Evolutionary conservation across 306 rosid species (phyloP).

Genomic region (Pyrus bretschneideri): DNA sequence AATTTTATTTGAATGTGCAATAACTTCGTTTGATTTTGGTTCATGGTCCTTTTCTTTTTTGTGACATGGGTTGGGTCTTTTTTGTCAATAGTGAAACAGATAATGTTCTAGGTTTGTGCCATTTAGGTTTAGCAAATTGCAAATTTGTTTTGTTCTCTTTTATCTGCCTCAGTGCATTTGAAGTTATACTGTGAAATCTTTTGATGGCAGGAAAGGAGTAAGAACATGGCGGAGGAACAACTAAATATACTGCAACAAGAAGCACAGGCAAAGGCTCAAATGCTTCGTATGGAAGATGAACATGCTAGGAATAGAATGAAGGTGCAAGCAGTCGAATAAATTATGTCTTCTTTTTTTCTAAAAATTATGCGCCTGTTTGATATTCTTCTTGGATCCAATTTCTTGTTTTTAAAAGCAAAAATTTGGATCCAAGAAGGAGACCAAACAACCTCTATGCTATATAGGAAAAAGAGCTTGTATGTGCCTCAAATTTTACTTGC

Average conservation of each 20-base stretch:
- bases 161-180: constrained; percentile 6
- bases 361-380: neutral
- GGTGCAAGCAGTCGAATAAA: constrained; percentile 39
- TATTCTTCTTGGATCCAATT: neutral
- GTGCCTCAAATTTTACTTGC: neutral
- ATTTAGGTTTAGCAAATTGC: neutral
- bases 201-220: constrained; percentile 62
- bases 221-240: constrained; percentile 79
- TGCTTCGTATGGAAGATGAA: constrained; percentile 75
- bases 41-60: neutral
- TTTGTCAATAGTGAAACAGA: neutral
- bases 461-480: constrained; percentile 8
- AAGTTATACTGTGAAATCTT: neutral
- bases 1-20: neutral
- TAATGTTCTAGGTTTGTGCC: neutral
- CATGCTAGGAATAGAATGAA: constrained; percentile 82
- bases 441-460: neutral
- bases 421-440: neutral
- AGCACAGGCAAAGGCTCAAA: constrained; percentile 81
- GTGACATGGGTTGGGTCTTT: neutral
- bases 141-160: neutral
- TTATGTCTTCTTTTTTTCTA: neutral
- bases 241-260: constrained; percentile 74
- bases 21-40: neutral
- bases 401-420: neutral